Percentiles rank a stretch among this genome's conserved stretches.
phyloP scores from a whole-genome alignment of 352 stramenopile species.

The Phytopythium aichiense region DNA sequence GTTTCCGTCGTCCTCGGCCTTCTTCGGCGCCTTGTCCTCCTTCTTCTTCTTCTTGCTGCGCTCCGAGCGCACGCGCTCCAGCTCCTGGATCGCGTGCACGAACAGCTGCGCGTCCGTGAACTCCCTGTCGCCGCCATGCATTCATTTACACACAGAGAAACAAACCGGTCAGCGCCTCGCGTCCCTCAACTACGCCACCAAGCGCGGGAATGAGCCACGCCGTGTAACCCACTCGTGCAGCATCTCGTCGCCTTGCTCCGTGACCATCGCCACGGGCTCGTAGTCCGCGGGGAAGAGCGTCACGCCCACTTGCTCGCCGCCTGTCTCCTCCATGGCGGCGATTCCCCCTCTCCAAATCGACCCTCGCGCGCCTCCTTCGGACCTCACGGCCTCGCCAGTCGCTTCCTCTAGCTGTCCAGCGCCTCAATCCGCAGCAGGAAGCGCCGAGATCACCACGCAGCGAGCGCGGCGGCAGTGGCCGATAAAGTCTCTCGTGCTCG shows the following conservation, averaged over 20 bases:
- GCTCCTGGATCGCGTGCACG: slow-evolving; percentile 77
- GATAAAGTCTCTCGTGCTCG: too few species aligned
- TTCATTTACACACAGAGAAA: background rate
- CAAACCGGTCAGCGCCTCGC: slow-evolving; percentile 2
- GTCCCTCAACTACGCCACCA: background rate
- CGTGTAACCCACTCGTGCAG: slow-evolving; percentile 44
- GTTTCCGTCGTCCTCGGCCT: slow-evolving; percentile 5
- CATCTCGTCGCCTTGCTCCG: slow-evolving; percentile 76
- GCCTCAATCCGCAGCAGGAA: background rate
- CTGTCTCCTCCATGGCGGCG: slow-evolving; percentile 42
- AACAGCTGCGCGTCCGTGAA: slow-evolving; percentile 83
- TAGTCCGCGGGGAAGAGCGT: slow-evolving; percentile 81
- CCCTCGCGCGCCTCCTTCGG: background rate
- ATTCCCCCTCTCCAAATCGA: background rate
- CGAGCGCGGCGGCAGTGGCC: too few species aligned
- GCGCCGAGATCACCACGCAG: too few species aligned
- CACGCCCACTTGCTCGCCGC: slow-evolving; percentile 48
- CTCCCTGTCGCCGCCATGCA: slow-evolving; percentile 36
- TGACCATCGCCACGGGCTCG: slow-evolving; percentile 73
- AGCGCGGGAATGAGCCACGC: background rate
- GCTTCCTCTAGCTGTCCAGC: background rate
- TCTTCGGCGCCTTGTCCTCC: slow-evolving; percentile 3
- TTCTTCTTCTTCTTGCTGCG: slow-evolving; percentile 64
- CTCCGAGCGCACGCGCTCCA: slow-evolving; percentile 58
- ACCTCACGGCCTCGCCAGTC: background rate